Evolutionary conservation across 805 yeast genomes (phyloP).

Genomic region (Phaffomyces thermotolerans): DNA sequence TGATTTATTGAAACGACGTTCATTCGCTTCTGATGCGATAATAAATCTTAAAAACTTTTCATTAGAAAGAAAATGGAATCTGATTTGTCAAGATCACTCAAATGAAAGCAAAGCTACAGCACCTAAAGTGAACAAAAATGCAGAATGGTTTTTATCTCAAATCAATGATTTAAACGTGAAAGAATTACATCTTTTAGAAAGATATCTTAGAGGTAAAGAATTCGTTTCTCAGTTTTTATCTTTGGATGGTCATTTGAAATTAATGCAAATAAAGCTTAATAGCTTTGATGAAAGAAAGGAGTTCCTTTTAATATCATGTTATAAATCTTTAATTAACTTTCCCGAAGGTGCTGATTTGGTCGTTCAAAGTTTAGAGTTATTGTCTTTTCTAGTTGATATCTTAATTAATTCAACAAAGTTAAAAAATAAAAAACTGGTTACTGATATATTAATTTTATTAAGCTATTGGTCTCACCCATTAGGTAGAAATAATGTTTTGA

Average conservation of each 20-base stretch:
- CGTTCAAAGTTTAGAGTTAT: slow-evolving; percentile 18
- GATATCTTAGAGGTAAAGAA: slow-evolving; percentile 18
- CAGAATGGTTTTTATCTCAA: slow-evolving; percentile 17
- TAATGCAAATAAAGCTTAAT: slow-evolving; percentile 38
- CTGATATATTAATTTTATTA: slow-evolving; percentile 39
- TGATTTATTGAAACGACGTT: slow-evolving; percentile 13
- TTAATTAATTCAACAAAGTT: slow-evolving; percentile 42
- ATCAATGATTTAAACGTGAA: slow-evolving; percentile 10
- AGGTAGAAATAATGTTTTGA: slow-evolving; percentile 25
- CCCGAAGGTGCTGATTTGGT: slow-evolving; percentile 20
- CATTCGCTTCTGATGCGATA: slow-evolving; percentile 19
- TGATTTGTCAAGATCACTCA: slow-evolving; percentile 22
- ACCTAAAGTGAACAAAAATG: not conserved
- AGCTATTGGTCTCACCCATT: slow-evolving; percentile 22
- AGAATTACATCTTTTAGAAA: slow-evolving; percentile 21
- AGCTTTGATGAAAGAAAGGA: slow-evolving; percentile 45
- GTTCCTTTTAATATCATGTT: slow-evolving; percentile 41
- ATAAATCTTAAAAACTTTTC: slow-evolving; percentile 13
- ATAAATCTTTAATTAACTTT: slow-evolving; percentile 40
- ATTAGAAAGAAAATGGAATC: slow-evolving; percentile 20
- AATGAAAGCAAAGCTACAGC: not conserved
- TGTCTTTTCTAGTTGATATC: slow-evolving; percentile 36
- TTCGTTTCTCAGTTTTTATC: slow-evolving; percentile 34
- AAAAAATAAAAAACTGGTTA: slow-evolving; percentile 44
- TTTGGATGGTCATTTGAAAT: slow-evolving; percentile 43